Evolutionary conservation across 805 yeast genomes (phyloP).

Genomic region (Komagataella phaffii): DNA sequence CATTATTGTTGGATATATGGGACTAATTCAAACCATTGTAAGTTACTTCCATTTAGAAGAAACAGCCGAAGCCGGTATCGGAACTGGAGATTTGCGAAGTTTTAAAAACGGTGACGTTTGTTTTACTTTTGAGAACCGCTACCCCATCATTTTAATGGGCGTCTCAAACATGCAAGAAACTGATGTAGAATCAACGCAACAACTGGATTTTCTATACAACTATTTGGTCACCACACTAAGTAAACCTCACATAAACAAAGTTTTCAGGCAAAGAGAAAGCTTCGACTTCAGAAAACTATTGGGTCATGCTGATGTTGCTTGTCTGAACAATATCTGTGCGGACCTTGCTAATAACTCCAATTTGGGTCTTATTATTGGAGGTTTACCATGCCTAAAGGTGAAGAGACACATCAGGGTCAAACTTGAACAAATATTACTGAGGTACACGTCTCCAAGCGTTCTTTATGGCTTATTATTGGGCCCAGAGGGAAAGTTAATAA

Average conservation of each 20-base stretch:
- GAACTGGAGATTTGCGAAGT: constrained; percentile 17
- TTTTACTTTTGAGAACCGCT: constrained; percentile 46
- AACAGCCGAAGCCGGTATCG: constrained; percentile 2
- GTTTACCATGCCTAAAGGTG: constrained; percentile 50
- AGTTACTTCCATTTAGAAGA: constrained; percentile 44
- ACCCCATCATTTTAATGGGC: constrained; percentile 67
- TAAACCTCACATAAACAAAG: constrained; percentile 59
- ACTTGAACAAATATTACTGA: constrained; percentile 40
- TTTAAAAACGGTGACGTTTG: constrained; percentile 37
- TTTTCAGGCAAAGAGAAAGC: constrained; percentile 59
- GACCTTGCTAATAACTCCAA: constrained; percentile 35
- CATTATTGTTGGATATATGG: constrained; percentile 56
- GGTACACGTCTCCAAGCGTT: constrained; percentile 36
- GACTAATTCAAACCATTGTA: constrained; percentile 68
- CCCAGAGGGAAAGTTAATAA: constrained; percentile 49
- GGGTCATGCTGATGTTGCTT: constrained; percentile 62
- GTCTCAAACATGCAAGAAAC: constrained; percentile 45
- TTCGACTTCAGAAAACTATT: constrained; percentile 70
- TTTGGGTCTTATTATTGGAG: constrained; percentile 50
- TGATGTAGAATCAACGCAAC: constrained; percentile 37
- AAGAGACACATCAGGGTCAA: constrained; percentile 41
- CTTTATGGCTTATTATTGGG: constrained; percentile 67
- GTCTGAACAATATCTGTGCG: constrained; percentile 49
- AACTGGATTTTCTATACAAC: constrained; percentile 60
- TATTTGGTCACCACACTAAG: constrained; percentile 74